phyloP scores from a whole-genome alignment of 192 early-diverging fungal species.

The Backusella luteola region DNA sequence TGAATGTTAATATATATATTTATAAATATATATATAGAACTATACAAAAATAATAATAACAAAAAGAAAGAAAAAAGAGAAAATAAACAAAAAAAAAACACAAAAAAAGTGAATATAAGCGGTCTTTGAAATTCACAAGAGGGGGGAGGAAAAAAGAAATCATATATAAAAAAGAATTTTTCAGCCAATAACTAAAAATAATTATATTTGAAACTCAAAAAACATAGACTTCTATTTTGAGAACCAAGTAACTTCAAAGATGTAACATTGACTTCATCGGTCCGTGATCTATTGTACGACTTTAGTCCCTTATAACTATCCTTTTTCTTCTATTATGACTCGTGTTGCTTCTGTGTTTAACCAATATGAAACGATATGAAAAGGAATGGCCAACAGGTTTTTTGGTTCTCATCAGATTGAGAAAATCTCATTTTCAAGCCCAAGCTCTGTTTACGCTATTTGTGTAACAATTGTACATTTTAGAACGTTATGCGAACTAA shows the following conservation, averaged over 20 bases:
- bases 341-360: background rate
- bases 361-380: background rate
- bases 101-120: background rate
- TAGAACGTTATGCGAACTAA: background rate
- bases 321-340: background rate
- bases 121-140: background rate
- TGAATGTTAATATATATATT: constrained; percentile 2
- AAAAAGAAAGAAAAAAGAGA: background rate
- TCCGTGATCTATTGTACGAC: background rate
- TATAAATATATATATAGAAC: background rate
- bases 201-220: background rate
- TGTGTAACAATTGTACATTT: background rate
- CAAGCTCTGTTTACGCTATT: background rate
- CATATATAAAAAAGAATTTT: constrained; percentile 3
- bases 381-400: background rate
- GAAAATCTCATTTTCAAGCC: background rate
- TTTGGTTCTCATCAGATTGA: background rate
- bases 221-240: background rate
- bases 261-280: constrained; percentile 6
- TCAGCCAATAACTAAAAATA: constrained; percentile 8
- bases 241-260: background rate
- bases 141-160: background rate
- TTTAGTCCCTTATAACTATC: background rate
- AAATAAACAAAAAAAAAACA: background rate
- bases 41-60: constrained; percentile 1